Conservation (phyloP, 2,329 filamentous ascomycete genomes). For the Biscogniauxia marginata region DNA sequence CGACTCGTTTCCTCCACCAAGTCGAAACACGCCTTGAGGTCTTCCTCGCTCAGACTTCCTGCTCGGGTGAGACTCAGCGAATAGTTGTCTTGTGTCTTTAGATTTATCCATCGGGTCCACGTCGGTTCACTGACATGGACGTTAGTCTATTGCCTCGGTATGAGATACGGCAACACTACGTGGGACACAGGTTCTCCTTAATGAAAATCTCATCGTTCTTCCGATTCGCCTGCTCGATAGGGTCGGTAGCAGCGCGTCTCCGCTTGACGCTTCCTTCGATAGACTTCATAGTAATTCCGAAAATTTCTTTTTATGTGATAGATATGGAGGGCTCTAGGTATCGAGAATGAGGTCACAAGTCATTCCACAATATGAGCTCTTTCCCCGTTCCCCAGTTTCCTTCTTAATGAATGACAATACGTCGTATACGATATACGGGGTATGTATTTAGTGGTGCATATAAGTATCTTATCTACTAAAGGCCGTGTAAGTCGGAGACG, state of each 20-base stretch:
- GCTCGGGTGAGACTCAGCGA: slow-evolving; percentile 44
- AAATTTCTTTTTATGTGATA: neutral
- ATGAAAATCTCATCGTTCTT: slow-evolving; percentile 50
- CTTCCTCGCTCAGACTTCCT: slow-evolving; percentile 37
- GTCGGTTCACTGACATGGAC: slow-evolving; percentile 13
- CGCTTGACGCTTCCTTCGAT: slow-evolving; percentile 26
- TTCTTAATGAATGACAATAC: too few species aligned
- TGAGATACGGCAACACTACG: slow-evolving; percentile 34
- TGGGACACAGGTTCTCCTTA: slow-evolving; percentile 44
- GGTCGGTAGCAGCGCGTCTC: slow-evolving; percentile 29
- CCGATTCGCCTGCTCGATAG: slow-evolving; percentile 49
- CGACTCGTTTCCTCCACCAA: slow-evolving; percentile 64
- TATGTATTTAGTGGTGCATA: too few species aligned
- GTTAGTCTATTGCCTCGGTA: neutral
- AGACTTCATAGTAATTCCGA: slow-evolving; percentile 17
- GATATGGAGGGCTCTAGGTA: neutral
- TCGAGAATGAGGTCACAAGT: neutral
- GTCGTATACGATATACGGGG: too few species aligned
- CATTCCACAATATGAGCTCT: too few species aligned
- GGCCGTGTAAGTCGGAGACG: too few species aligned
- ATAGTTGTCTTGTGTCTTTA: slow-evolving; percentile 41
- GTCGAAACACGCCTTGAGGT: slow-evolving; percentile 53
- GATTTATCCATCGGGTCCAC: slow-evolving; percentile 51
- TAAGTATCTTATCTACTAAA: too few species aligned
- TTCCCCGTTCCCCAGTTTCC: too few species aligned